Percentiles rank a stretch among this genome's conserved stretches.
Conservation (phyloP, 2,329 filamentous ascomycete genomes). For the Celoporthe dispersa region DNA sequence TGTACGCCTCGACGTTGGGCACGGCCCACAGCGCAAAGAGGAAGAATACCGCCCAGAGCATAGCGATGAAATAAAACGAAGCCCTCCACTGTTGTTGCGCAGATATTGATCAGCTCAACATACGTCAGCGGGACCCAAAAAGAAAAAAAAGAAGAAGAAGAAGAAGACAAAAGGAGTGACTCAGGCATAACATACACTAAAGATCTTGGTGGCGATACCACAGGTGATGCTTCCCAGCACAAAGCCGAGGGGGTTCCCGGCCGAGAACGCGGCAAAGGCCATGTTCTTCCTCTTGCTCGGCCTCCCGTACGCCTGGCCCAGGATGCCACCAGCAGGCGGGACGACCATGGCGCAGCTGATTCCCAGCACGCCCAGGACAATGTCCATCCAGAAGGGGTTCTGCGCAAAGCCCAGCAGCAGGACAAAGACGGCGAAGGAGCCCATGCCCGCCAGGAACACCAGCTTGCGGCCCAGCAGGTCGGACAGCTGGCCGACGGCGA, state of each 20-base stretch:
- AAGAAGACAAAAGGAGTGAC: not conserved
- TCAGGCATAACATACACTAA: constrained; percentile 41
- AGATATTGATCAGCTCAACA: not conserved
- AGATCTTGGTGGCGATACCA: constrained; percentile 63
- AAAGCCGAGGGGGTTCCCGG: constrained; percentile 46
- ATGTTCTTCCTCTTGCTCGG: constrained; percentile 66
- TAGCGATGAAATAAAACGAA: constrained; percentile 63
- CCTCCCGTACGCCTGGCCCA: constrained; percentile 66
- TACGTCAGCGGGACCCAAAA: not conserved
- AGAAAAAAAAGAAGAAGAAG: not conserved
- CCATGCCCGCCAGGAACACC: constrained; percentile 64
- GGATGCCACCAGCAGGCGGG: constrained; percentile 66
- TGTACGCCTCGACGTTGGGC: constrained; percentile 55
- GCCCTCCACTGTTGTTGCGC: constrained; percentile 58
- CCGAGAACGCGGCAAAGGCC: constrained; percentile 65
- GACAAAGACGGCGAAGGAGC: constrained; percentile 59
- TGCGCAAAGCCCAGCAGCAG: constrained; percentile 64
- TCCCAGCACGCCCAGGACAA: constrained; percentile 67
- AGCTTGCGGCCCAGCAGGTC: constrained; percentile 68
- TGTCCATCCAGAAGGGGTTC: constrained; percentile 61
- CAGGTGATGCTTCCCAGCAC: constrained; percentile 58
- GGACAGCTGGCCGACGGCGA: constrained; percentile 68
- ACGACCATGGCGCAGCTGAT: constrained; percentile 67
- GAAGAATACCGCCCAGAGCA: constrained; percentile 66
- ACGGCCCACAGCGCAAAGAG: constrained; percentile 64